phyloP scores from a whole-genome alignment of 306 rosid species.

The Begonia peltatifolia region DNA sequence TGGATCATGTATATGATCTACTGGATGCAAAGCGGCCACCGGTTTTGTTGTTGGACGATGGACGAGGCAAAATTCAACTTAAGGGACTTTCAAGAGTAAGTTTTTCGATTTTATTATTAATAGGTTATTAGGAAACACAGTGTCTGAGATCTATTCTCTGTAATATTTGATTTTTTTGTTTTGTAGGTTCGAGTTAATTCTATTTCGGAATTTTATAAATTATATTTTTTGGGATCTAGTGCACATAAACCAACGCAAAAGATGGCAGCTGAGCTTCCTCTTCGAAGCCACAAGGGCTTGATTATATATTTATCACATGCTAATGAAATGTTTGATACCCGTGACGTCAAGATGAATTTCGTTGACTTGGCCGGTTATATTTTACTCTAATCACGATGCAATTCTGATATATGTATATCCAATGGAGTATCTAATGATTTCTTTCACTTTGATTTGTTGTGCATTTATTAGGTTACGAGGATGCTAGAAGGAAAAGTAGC shows the following conservation, averaged over 20 bases:
- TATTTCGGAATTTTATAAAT: constrained; percentile 36
- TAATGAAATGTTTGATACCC: constrained; percentile 11
- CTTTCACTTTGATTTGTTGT: neutral
- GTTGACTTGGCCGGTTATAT: constrained; percentile 77
- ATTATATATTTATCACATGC: constrained; percentile 35
- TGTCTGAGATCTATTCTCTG: neutral
- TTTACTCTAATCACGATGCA: neutral
- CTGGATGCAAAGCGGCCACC: constrained; percentile 40
- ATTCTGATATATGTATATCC: neutral
- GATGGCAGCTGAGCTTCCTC: constrained; percentile 30
- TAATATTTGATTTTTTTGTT: neutral
- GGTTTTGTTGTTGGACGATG: constrained; percentile 52
- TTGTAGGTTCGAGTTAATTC: constrained; percentile 56
- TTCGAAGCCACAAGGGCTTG: constrained; percentile 59
- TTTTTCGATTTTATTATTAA: constrained; percentile 4
- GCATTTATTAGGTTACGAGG: constrained; percentile 56
- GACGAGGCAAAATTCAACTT: constrained; percentile 47
- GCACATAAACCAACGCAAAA: constrained; percentile 31
- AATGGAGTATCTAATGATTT: constrained; percentile 1
- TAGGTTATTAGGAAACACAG: too few relatives aligned
- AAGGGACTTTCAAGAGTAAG: constrained; percentile 72
- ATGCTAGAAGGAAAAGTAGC: constrained; percentile 43
- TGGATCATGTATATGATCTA: constrained; percentile 61
- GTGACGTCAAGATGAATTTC: constrained; percentile 56
- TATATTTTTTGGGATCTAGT: constrained; percentile 30